phyloP scores from a whole-genome alignment of 495 filamentous ascomycete species.

The Lophiostoma macrostomum region DNA sequence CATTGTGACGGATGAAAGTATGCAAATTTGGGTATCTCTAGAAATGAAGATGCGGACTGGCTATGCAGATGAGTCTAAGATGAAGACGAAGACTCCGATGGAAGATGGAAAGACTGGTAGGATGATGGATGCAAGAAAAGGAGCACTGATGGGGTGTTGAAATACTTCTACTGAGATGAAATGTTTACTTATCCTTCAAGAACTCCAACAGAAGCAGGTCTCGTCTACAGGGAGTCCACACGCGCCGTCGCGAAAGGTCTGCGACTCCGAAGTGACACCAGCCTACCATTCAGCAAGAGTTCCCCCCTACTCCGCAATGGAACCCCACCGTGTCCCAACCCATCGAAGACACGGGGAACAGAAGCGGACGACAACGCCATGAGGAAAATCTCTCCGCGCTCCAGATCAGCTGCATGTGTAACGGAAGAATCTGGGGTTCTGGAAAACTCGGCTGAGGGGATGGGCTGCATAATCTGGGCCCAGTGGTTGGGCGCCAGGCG shows the following conservation, averaged over 20 bases:
- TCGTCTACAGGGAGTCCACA: no score
- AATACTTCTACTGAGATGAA: not conserved
- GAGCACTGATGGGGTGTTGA: not conserved
- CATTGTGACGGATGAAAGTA: slow-evolving; percentile 28
- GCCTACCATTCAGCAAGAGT: not conserved
- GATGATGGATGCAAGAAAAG: not conserved
- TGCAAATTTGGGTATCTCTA: slow-evolving; percentile 20
- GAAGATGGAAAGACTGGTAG: not conserved
- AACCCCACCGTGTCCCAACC: no score
- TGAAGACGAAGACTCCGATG: not conserved
- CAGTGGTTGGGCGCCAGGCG: not conserved
- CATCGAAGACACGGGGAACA: not conserved
- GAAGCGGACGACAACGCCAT: not conserved
- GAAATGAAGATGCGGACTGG: not conserved
- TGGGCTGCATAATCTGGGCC: not conserved
- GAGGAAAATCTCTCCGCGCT: slow-evolving; percentile 8
- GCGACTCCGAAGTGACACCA: not conserved
- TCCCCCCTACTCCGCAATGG: not conserved
- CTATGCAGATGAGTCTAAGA: not conserved
- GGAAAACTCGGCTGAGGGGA: not conserved
- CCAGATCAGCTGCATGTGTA: not conserved
- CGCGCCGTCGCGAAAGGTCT: not conserved
- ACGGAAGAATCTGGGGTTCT: not conserved
- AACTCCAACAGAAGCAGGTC: no score
- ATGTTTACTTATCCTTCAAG: not conserved